Base-by-base conservation (phyloP, 768 basidiomycete genomes). In the Lactarius tabidus region DNA sequence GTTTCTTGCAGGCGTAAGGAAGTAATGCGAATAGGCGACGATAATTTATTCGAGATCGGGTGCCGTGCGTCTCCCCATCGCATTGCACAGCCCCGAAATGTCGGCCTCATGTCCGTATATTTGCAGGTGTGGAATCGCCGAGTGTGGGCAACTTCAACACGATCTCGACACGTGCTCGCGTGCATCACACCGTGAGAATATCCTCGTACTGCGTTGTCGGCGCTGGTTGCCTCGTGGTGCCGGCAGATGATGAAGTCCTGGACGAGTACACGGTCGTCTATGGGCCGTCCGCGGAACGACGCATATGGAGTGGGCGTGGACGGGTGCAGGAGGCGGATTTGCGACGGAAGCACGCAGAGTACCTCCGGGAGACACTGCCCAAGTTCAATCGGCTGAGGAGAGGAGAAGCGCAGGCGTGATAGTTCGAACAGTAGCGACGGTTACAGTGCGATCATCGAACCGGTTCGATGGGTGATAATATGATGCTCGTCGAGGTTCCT, bases 1-100 rank as follows among this genome's bases (percentile, higher is more conserved):
- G 41, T 62, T 45, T 29, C 36, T 29, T 58, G 45, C 69, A 88
- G 86, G 71, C 76, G 83, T 60, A 93, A 90, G 71, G 90, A 93
- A 72, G 84, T 89, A 39, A 93, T 98, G 93, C 85, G 88, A 23
- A 93, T 99, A 56, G 96, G 96, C 6, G 88, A 96, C 74, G 87
- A 91, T 66, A 98, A 98, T 74, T 79, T 95, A 64, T 96, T 99
- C 71, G 93, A 97, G 77, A 93, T 97, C 60, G 92, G 91, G 26
- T 93, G 89, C 75, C 89, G 96, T 96, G 72, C 67, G 91, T 86
- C 20, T 43, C 26, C 45, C 38, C 3, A 5, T 9, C 33, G 33
- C 6, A 28, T 17, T 6, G 48, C 48, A 51, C 26, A 6, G 48
- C 48, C 48, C 48, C 28, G 48, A 51, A 41, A 51, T 51, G 48